These are phyloP conservation scores for Wickerhamiella galacta DNA, from an alignment of 805 yeast species.

Conservation along the genomic window DNA sequence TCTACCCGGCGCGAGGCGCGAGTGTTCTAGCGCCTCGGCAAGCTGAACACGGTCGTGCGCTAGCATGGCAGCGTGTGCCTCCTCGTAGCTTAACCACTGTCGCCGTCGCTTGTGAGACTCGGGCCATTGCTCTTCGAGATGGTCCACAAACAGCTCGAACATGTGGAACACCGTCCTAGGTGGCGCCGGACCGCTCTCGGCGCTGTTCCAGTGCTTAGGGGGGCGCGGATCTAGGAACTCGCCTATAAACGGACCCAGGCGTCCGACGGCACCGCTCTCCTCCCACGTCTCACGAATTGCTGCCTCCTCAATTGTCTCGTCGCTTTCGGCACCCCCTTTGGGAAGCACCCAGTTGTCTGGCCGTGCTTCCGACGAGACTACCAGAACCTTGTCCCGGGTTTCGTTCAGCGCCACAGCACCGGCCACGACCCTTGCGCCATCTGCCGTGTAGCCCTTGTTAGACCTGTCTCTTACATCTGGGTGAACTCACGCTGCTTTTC, in stretches of 20 bases:
- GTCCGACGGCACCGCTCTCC: constrained; percentile 82
- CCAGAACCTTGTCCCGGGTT: constrained; percentile 41
- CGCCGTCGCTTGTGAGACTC: constrained; percentile 48
- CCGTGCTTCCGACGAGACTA: constrained; percentile 62
- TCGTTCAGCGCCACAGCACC: constrained; percentile 66
- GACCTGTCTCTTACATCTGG: neutral
- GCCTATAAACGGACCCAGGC: constrained; percentile 39
- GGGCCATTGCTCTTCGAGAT: constrained; percentile 55
- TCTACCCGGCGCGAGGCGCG: neutral
- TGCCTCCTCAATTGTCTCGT: constrained; percentile 38
- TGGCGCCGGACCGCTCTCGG: constrained; percentile 23
- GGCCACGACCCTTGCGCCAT: constrained; percentile 78
- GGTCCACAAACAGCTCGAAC: constrained; percentile 52
- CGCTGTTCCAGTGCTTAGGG: constrained; percentile 27
- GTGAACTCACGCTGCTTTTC: constrained; percentile 19
- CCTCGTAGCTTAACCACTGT: constrained; percentile 41
- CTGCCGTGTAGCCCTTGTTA: constrained; percentile 31
- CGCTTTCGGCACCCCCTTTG: constrained; percentile 86
- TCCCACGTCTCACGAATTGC: constrained; percentile 95
- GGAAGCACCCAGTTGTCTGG: constrained; percentile 74
- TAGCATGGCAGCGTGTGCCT: constrained; percentile 20
- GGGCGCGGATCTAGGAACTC: constrained; percentile 46
- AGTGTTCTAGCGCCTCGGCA: constrained; percentile 17
- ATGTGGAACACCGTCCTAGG: constrained; percentile 83
- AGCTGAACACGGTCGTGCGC: constrained; percentile 19